Evolutionary conservation across 805 yeast genomes (phyloP), one percentile per base, ranked within the genome.

Genomic region (Myxozyma sirexii): DNA sequence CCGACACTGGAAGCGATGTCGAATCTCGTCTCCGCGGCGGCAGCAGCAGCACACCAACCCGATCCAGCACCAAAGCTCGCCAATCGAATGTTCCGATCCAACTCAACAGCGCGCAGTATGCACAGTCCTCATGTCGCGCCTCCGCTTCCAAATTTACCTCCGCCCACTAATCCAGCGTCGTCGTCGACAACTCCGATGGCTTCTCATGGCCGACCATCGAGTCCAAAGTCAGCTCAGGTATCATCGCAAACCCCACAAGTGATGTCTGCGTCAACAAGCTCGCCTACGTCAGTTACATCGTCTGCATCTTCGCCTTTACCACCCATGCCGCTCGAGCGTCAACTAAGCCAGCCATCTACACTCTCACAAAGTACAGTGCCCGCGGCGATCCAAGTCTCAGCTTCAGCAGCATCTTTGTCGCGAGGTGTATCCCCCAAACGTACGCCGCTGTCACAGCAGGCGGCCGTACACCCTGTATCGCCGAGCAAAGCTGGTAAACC

Each of bases 1-100:
- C 72, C 72, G 8, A 64, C 70, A 13, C 62, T 68, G 49, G 72
- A 69, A 44, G 66, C 63, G 35, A 56, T 69, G 63, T 54, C 66
- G 47, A 61, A 59, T 48, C 42, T 65, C 55, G 59, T 43, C 27
- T 43, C 60, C 27, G 58, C 67, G 19, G 52, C 67, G 19, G 52
- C 66, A 8, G 44, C 56, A 23, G 56, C 61, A 7, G 55, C 55
- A 12, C 38, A 51, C 39, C 46, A 46, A 12, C 49, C 56, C 3
- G 56, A 42, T 15, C 52, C 57, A n/a, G 10, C 54, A 41, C 44
- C 66, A 42, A 49, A 57, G 57, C 3, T 67, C 57, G 52, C 66
- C 56, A 24, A 76, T 57, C 51, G 71, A 59, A 27, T 70, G 55
- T 17, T 71, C 67, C 54, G 66, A 12, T 63, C 67, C 26, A 62